A percentile compares a stretch with the other conserved stretches of the same genome.
These are phyloP conservation scores for Fragaria iinumae DNA, from an alignment of 306 rosid species.

Conservation along the genomic window DNA sequence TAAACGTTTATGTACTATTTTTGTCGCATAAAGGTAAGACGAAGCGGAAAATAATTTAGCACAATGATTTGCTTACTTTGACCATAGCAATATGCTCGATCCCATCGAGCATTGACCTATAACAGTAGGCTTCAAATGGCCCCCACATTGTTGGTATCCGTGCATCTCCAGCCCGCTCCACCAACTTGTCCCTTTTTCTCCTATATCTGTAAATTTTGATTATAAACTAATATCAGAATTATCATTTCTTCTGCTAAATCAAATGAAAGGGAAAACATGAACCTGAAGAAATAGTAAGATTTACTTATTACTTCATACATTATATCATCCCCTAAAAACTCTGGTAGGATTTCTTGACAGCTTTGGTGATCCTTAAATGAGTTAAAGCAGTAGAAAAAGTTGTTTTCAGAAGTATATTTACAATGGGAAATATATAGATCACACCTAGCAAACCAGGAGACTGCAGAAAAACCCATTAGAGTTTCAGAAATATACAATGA, in stretches of 20 bases:
- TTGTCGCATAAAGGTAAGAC: constrained; percentile 9
- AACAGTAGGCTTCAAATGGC: constrained; percentile 78
- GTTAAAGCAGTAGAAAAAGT: background rate
- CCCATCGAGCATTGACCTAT: constrained; percentile 75
- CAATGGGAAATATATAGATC: background rate
- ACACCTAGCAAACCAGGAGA: background rate
- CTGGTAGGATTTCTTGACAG: background rate
- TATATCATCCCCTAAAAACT: background rate
- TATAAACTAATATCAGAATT: background rate
- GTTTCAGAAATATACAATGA: background rate
- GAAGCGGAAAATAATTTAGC: background rate
- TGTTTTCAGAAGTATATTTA: background rate
- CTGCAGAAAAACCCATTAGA: background rate
- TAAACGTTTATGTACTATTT: background rate
- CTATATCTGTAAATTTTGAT: constrained; percentile 62
- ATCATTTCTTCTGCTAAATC: background rate
- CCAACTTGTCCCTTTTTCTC: constrained; percentile 80
- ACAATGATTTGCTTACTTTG: constrained; percentile 52
- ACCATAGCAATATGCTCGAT: constrained; percentile 99
- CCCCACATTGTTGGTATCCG: constrained; percentile 96
- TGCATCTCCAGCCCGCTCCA: constrained; percentile 65
- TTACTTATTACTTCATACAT: background rate
- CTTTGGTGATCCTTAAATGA: background rate
- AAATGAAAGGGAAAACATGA: background rate
- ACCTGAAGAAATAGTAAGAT: constrained; percentile 2